Evolutionary conservation across 1,284 basidiomycete genomes (phyloP), one percentile per base, ranked within the genome.

Genomic region (Leucoagaricus sp.): DNA sequence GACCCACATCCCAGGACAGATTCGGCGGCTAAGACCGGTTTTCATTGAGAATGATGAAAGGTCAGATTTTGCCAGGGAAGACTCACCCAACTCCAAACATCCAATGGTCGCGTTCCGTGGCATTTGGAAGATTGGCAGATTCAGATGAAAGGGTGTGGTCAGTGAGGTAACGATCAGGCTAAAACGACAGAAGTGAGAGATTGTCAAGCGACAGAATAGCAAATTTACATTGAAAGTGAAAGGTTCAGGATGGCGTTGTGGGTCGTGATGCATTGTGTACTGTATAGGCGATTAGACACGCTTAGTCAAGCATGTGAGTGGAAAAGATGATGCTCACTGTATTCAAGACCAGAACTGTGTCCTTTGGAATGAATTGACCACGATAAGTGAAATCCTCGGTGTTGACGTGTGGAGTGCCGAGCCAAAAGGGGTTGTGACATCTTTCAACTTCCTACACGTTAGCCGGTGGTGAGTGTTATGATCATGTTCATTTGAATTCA

Each of bases 1-100:
- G 9, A 75, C 68, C 59, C 64, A 64, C 60, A 75, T 73, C 13
- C 75, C 75, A 1, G 71, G 73, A 59, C 75, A 77, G 29, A 75
- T 74, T 9, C 73, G 67, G 33, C 74, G 74, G 2, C 76, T 75
- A 42, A 7, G 23, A 12, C 0, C 54, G 29, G 38, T 15, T 12
- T 17, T 4, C 19, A 28, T n/a, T n/a, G n/a, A 47, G 31, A 4
- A n/a, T 9, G 9, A 26, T 17, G 10, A 21, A 13, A 7, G 40
- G 29, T 34, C 17, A 45, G 13, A 12, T 15, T 10, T 19, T 45
- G 12, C 10, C 26, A 19, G 5, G 23, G 0, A n/a, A 26, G 28
- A 36, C 60, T 54, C 59, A 70, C 70, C 70, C 69, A 23, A 59
- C 67, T 17, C 63, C 63, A 33, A 65, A 65, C 52, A 62, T 62